Evolutionary conservation across 2,329 filamentous ascomycete species (phyloP), one percentile per base, ranked within the genome.

Genomic region (Alternaria sp.): DNA sequence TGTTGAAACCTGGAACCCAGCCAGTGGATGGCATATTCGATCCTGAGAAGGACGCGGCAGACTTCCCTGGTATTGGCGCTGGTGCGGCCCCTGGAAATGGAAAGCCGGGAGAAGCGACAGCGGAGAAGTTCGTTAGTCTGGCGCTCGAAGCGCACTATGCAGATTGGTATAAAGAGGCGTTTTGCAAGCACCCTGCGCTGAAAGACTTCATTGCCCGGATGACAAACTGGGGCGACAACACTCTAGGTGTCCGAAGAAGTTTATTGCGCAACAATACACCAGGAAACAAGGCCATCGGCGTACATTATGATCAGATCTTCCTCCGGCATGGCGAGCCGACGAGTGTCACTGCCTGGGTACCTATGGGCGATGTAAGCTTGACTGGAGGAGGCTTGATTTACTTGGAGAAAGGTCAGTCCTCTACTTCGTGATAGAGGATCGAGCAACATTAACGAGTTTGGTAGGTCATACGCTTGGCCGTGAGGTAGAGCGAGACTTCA

Each of bases 271-370:
- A 88, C 65, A 88, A 88, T 66, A 85, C 84, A 0, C 87, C 87
- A 0, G 82, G 82, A 0, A 87, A 85, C 52, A 85, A 86, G 65
- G 85, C 86, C 0, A 88, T 88, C 63, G 86, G 86, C 0, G 86
- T 89, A 4, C 87, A 89, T 63, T 88, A 88, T 67, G 86, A 89
- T 67, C 86, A 88, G 75, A 87, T 85, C 21, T 88, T 88, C 67
- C 73, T 88, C 51, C 74, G 86, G 1, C 73, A 87, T 68, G 87
- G 86, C 1, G 85, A 87, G 53, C 82, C 84, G 2, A 86, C 85
- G 0, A 83, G 81, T 28, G 76, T 88, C 1, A 88, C 86, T 4
- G 86, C 85, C 0, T 89, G 86, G 86, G 83, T 88, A 0, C 84
- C 86, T 0, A 85, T 88, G 65, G 85, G 85, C 0, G 84, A 87